phyloP scores from a whole-genome alignment of 495 filamentous ascomycete species.

The Zalerion maritima region DNA sequence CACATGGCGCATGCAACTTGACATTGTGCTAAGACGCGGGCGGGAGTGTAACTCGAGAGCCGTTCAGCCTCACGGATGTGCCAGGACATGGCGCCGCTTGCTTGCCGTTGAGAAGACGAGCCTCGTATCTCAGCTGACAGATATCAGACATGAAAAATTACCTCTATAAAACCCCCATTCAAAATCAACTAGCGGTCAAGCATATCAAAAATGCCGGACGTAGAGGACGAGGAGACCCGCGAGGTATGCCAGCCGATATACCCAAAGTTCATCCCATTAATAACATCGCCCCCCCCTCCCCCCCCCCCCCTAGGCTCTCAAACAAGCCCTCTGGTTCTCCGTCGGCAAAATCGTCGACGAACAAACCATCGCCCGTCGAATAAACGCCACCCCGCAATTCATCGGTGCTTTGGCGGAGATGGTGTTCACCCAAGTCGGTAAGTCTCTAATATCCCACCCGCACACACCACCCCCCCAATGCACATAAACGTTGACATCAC shows the following conservation, averaged over 20 bases:
- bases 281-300: background rate
- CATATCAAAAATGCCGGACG: constrained; percentile 13
- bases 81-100: too few relatives aligned
- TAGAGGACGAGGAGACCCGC: constrained; percentile 17
- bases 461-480: background rate
- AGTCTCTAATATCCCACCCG: constrained; percentile 12
- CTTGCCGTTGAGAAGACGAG: too few relatives aligned
- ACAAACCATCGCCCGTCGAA: constrained; percentile 56
- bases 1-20: too few relatives aligned
- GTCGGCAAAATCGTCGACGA: constrained; percentile 85
- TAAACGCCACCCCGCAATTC: constrained; percentile 89
- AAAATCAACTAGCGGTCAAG: too few relatives aligned
- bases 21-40: too few relatives aligned
- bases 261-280: background rate
- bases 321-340: constrained; percentile 84
- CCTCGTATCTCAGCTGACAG: too few relatives aligned
- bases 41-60: too few relatives aligned
- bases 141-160: too few relatives aligned
- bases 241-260: constrained; percentile 7
- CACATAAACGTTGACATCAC: constrained; percentile 1
- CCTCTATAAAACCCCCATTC: too few relatives aligned
- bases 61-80: too few relatives aligned
- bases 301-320: too few relatives aligned
- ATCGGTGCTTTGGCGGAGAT: constrained; percentile 85
- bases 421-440: constrained; percentile 83